Base-by-base conservation (phyloP, 345 rosid genomes). In the Dovyalis caffra region DNA sequence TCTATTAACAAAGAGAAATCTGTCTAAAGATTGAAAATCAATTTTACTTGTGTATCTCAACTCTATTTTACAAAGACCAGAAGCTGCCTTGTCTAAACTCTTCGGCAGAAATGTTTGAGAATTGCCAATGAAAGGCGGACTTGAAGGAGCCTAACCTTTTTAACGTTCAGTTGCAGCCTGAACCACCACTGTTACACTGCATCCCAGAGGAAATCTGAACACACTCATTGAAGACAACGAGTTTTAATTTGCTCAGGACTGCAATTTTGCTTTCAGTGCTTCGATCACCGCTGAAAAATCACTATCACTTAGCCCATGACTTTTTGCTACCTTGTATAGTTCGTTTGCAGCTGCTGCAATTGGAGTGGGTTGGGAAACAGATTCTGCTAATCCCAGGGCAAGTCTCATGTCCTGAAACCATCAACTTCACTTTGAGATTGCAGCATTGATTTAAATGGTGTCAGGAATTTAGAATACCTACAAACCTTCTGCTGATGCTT, bases 401-500 rank as follows among this genome's bases (percentile, higher is more conserved):
- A 94, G 95, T 81, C 97, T 88, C 84, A 90, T 74, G 82, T 94
- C 98, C 97, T 92, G 93, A 72, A 69, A 67, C 23, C 76, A 71
- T 26, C 31, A n/a, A 38, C 49, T 29, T 29, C 20, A 31, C 58
- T 69, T 65, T 56, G 3, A 62, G 38, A 23, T 73, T 9, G 62
- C 21, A 53, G 7, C 32, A 25, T 10, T 20, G 1, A 29, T 23
- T 10, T 25, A 25, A 47, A 51, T 9, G 35, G 51, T 28, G 51
- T 58, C 14, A 35, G 68, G 38, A 68, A 62, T 53, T 21, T 64
- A 32, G 74, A 56, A n/a, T 49, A 62, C 33, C 25, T 65, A 68
- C 85, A 40, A 74, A 94, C 98, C 98, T 94, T 94, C 81, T 94
- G 98, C 80, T 94, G 98, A 80, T 91, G 98, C 82, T 92, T 94